phyloP scores from a whole-genome alignment of 2,329 filamentous ascomycete genomes.

The Claviceps sorghi region DNA sequence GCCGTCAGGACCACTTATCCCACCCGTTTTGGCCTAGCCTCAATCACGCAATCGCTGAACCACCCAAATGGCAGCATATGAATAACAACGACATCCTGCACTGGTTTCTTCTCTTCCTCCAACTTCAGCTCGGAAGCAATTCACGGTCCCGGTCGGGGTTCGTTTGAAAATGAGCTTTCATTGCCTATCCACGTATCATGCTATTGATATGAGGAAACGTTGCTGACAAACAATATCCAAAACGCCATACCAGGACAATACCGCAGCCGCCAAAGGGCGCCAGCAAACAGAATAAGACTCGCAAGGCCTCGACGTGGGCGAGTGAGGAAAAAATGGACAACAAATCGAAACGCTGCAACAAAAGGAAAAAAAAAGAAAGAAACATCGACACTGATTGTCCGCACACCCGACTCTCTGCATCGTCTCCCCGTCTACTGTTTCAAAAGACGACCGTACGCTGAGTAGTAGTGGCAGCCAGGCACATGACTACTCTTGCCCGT shows the following conservation, averaged over 20 bases:
- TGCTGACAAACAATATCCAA: neutral
- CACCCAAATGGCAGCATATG: conserved; percentile 10
- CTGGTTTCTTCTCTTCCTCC: conserved; percentile 6
- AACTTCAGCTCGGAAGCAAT: conserved; percentile 10
- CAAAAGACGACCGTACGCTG: conserved; percentile 39
- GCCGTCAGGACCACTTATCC: conserved; percentile 1
- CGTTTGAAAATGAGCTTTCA: conserved; percentile 8
- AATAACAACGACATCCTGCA: conserved; percentile 8
- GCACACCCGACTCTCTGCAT: neutral
- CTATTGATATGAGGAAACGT: conserved; percentile 4
- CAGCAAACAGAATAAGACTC: neutral
- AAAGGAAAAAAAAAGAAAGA: neutral
- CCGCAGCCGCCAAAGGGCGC: neutral
- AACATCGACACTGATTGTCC: neutral
- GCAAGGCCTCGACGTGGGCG: neutral
- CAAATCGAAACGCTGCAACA: conserved; percentile 4
- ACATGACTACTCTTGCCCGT: conserved; percentile 64
- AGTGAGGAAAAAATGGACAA: neutral
- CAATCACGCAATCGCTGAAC: conserved; percentile 20
- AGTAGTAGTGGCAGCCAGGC: conserved; percentile 58
- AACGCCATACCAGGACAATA: conserved; percentile 1
- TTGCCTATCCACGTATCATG: conserved; percentile 10
- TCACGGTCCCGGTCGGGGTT: neutral
- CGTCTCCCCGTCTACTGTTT: conserved; percentile 17
- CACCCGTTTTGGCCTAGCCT: conserved; percentile 13